phyloP scores from a whole-genome alignment of 2,329 filamentous ascomycete species.

The Diplodia sapinea region DNA sequence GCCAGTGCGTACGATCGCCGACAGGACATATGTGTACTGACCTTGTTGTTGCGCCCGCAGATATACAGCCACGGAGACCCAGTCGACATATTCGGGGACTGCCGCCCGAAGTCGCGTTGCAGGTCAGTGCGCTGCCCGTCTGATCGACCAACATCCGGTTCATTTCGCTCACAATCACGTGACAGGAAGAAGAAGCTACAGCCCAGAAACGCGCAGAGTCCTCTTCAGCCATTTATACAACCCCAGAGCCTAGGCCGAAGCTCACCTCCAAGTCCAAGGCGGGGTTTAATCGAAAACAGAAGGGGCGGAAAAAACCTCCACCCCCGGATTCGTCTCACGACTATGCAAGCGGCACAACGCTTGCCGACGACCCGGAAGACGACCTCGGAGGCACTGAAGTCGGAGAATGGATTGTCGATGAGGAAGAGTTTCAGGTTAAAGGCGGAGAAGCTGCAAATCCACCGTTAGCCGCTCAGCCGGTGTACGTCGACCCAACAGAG shows the following conservation, averaged over 20 bases:
- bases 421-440: neutral
- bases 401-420: neutral
- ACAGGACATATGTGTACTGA: neutral
- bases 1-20: neutral
- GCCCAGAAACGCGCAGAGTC: neutral
- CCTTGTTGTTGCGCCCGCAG: neutral
- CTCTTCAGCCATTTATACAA: neutral
- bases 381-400: too few relatives aligned
- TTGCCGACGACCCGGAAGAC: too few relatives aligned
- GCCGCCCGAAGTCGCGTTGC: neutral
- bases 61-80: neutral
- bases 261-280: too few relatives aligned
- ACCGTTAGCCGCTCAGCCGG: neutral
- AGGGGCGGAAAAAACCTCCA: too few relatives aligned
- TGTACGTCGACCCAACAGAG: neutral
- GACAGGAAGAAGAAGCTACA: neutral
- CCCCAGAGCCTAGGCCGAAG: too few relatives aligned
- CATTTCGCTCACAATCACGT: neutral
- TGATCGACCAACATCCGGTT: too few relatives aligned
- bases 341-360: too few relatives aligned
- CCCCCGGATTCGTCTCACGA: too few relatives aligned
- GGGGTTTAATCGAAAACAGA: too few relatives aligned
- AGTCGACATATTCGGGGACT: neutral
- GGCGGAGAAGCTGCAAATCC: neutral
- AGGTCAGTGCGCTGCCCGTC: neutral